Conservation (phyloP, 768 basidiomycete species). For the Calocybe gangraenosa region DNA sequence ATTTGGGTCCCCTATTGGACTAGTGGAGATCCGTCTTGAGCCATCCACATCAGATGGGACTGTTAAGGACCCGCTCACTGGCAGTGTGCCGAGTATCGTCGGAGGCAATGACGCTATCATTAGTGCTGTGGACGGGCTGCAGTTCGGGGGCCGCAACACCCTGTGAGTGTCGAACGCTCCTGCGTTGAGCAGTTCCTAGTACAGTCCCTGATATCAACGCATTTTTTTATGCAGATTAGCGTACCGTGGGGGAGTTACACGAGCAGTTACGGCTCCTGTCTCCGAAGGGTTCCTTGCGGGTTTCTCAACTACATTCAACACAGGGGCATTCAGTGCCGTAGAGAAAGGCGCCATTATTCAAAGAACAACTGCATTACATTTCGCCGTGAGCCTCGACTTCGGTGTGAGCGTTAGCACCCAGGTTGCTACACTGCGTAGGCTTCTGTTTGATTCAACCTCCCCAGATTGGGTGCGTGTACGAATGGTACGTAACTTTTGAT, state of each 20-base stretch:
- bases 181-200: not conserved
- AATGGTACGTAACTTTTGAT: conserved; percentile 23
- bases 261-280: conserved; percentile 57
- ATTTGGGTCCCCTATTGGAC: conserved; percentile 59
- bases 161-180: conserved; percentile 34
- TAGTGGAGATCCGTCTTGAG: conserved; percentile 67
- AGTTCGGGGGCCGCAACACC: conserved; percentile 48
- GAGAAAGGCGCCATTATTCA: conserved; percentile 63
- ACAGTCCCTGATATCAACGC: not conserved
- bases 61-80: conserved; percentile 47
- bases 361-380: conserved; percentile 61
- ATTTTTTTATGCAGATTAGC: conserved; percentile 47
- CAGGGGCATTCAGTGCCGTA: conserved; percentile 55
- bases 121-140: conserved; percentile 61
- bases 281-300: conserved; percentile 57
- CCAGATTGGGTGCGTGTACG: conserved; percentile 33
- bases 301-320: conserved; percentile 56
- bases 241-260: conserved; percentile 71
- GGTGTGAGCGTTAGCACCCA: conserved; percentile 57
- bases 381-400: conserved; percentile 35
- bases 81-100: conserved; percentile 33
- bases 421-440: conserved; percentile 48
- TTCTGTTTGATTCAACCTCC: conserved; percentile 32
- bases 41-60: conserved; percentile 62
- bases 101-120: conserved; percentile 42